A percentile compares a stretch with the other conserved stretches of the same genome.
Conservation (phyloP, 495 filamentous ascomycete genomes). For the Podospora appendiculata region DNA sequence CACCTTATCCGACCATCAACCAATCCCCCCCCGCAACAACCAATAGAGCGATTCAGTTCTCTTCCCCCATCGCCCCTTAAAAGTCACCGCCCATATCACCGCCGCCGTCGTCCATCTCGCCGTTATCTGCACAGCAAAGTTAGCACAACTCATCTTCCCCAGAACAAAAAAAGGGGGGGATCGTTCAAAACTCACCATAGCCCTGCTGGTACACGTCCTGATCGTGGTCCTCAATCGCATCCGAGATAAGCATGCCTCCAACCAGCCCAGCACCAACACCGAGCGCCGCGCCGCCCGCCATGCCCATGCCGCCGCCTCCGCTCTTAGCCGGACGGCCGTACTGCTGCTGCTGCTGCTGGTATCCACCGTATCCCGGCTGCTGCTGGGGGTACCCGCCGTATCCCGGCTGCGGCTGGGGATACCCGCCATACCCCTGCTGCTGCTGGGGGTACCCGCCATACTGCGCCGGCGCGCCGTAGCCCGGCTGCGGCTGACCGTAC, state of each 20-base stretch:
- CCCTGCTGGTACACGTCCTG: conserved; percentile 44
- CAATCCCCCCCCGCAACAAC: neutral
- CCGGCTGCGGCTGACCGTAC: conserved; percentile 34
- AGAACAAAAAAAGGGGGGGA: no score
- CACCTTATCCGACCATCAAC: neutral
- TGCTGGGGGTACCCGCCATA: conserved; percentile 33
- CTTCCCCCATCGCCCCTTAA: conserved; percentile 30
- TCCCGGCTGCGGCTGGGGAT: no score
- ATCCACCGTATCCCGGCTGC: conserved; percentile 24
- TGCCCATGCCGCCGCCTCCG: conserved; percentile 51
- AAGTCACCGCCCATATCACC: conserved; percentile 44
- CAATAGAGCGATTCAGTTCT: no score
- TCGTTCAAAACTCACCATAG: conserved; percentile 27
- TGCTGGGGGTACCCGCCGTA: conserved; percentile 28
- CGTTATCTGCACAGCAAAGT: conserved; percentile 27
- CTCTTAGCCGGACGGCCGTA: conserved; percentile 11
- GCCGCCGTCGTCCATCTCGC: conserved; percentile 23
- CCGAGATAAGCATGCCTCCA: conserved; percentile 60
- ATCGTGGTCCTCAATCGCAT: conserved; percentile 54
- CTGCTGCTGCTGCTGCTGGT: conserved; percentile 9
- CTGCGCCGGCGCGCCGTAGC: conserved; percentile 24
- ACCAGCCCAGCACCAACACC: conserved; percentile 71
- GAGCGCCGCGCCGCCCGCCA: conserved; percentile 62
- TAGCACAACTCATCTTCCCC: neutral
- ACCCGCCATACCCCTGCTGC: conserved; percentile 15